Evolutionary conservation across 2,329 filamentous ascomycete species (phyloP), one percentile per base, ranked within the genome.

Genomic region (Cladosporium sp.): DNA sequence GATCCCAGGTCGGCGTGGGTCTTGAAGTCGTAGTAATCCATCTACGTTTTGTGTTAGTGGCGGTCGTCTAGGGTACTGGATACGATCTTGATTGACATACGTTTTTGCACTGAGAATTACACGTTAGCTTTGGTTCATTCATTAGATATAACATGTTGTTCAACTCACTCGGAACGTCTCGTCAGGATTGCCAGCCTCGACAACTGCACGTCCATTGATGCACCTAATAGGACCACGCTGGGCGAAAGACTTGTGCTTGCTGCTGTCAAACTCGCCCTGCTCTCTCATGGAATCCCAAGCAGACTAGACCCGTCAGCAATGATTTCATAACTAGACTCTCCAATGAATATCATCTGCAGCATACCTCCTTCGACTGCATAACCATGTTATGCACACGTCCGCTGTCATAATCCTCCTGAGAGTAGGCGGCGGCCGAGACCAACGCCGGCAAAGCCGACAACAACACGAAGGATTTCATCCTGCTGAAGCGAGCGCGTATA

Each of bases 11-110:
- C 72, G 4, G 73, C 70, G 58, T 83, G 80, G 39, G 71, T 73
- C 42, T 78, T 64, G 65, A 82, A 82, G 57, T 79, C 75, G 59
- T 80, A 75, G 2, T 80, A 70, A 56, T 82, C 79, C 11, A 80
- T 70, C 68, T 58, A 37, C 12, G 11, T n/a, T n/a, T n/a, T n/a
- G n/a, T n/a, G n/a, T n/a, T n/a, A n/a, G n/a, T n/a, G n/a, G n/a
- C n/a, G n/a, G n/a, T n/a, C n/a, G n/a, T n/a, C n/a, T n/a, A n/a
- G n/a, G n/a, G n/a, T n/a, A n/a, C n/a, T n/a, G n/a, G n/a, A n/a
- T n/a, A n/a, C n/a, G n/a, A n/a, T n/a, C n/a, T n/a, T n/a, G n/a
- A n/a, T n/a, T n/a, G n/a, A n/a, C n/a, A n/a, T 27, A 12, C 56
- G 22, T 27, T 27, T 27, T 27, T 27, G 22, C 22, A 27, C 22